Conservation (phyloP, 2,329 filamentous ascomycete species). For the Sclerotinia nivalis region DNA sequence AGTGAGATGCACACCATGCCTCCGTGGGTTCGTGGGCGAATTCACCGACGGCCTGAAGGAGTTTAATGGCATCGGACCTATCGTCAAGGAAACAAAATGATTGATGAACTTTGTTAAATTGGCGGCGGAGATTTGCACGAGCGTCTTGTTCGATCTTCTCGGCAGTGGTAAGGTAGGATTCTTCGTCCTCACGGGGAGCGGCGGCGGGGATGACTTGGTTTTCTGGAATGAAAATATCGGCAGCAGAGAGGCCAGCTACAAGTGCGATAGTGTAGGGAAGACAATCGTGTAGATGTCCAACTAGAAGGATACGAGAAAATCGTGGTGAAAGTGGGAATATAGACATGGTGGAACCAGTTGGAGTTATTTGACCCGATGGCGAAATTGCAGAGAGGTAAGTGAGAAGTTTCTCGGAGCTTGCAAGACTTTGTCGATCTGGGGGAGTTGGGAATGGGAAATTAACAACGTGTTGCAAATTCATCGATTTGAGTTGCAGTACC, state of each 20-base stretch:
- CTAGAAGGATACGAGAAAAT: conserved; percentile 87
- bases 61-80: conserved; percentile 83
- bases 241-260: conserved; percentile 83
- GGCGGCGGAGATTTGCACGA: conserved; percentile 61
- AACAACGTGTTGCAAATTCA: conserved; percentile 85
- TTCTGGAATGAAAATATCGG: conserved; percentile 83
- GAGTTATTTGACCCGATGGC: conserved; percentile 71
- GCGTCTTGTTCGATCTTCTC: conserved; percentile 72
- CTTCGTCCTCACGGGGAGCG: conserved; percentile 48
- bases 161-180: conserved; percentile 60
- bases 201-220: conserved; percentile 68
- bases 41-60: conserved; percentile 83
- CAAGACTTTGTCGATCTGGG: conserved; percentile 73
- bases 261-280: conserved; percentile 84
- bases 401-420: conserved; percentile 82
- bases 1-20: conserved; percentile 77
- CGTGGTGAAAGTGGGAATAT: conserved; percentile 88
- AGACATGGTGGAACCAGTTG: conserved; percentile 79
- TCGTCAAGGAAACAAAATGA: conserved; percentile 81
- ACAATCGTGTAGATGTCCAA: conserved; percentile 80
- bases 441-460: conserved; percentile 97
- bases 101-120: conserved; percentile 70
- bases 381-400: conserved; percentile 82
- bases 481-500: conserved; percentile 89
- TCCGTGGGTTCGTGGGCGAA: conserved; percentile 75